Evolutionary conservation across 1,284 basidiomycete species (phyloP).

Genomic region (Microstroma glucosiphilum): DNA sequence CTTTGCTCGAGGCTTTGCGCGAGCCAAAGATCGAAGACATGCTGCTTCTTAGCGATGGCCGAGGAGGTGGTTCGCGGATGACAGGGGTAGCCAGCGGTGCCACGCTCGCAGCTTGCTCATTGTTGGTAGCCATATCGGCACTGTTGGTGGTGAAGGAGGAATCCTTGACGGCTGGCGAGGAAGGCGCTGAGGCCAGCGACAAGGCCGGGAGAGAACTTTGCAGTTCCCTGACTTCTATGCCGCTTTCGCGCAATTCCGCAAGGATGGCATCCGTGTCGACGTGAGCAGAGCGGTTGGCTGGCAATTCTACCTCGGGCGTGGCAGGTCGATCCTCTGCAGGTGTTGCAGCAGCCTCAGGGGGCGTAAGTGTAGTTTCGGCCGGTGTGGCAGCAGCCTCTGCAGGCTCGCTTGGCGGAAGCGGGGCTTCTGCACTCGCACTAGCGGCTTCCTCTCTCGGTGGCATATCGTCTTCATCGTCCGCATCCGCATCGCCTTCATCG

Average conservation of each 20-base stretch:
- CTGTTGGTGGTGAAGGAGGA: too few relatives aligned
- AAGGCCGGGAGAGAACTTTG: slow-evolving; percentile 39
- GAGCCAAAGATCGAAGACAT: too few relatives aligned
- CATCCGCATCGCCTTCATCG: not conserved
- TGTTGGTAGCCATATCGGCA: too few relatives aligned
- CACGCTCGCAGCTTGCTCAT: too few relatives aligned
- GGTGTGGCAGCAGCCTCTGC: not conserved
- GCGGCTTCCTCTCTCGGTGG: slow-evolving; percentile 24
- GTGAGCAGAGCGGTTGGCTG: slow-evolving; percentile 21
- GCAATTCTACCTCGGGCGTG: slow-evolving; percentile 26
- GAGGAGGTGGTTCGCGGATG: too few relatives aligned
- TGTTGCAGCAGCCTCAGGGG: not conserved
- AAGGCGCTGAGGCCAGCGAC: not conserved
- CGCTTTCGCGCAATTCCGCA: slow-evolving; percentile 37
- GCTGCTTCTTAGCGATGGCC: too few relatives aligned
- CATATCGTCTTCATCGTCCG: slow-evolving; percentile 35
- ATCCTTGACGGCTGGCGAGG: too few relatives aligned
- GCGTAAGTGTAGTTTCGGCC: not conserved
- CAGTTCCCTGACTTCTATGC: slow-evolving; percentile 41
- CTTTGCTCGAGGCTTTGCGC: too few relatives aligned
- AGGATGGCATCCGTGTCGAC: slow-evolving; percentile 42
- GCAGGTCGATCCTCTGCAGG: slow-evolving; percentile 5
- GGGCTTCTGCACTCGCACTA: not conserved
- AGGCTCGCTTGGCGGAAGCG: not conserved
- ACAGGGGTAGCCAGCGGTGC: too few relatives aligned